Evolutionary conservation across 805 yeast genomes (phyloP).

Genomic region (Lachancea waltii): DNA sequence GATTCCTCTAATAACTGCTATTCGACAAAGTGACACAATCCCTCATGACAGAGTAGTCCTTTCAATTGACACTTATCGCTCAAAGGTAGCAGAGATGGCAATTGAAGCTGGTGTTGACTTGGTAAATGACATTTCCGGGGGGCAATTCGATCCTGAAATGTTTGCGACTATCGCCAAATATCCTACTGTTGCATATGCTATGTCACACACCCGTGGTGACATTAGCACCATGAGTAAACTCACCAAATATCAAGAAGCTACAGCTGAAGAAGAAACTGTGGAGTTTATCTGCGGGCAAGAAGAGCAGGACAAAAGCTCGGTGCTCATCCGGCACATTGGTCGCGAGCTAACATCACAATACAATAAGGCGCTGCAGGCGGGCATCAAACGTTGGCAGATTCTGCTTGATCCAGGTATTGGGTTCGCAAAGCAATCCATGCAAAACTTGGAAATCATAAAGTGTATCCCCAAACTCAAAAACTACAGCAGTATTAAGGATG

Average conservation of each 20-base stretch:
- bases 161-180: conserved; percentile 60
- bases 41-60: conserved; percentile 42
- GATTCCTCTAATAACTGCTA: conserved; percentile 57
- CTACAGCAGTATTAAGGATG: conserved; percentile 34
- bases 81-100: conserved; percentile 64
- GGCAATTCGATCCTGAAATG: conserved; percentile 60
- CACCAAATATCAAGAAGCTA: conserved; percentile 44
- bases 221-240: conserved; percentile 63
- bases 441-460: conserved; percentile 61
- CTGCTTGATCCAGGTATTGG: conserved; percentile 94
- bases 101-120: conserved; percentile 80
- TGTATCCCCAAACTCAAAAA: conserved; percentile 42
- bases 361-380: conserved; percentile 47
- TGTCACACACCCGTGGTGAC: conserved; percentile 82
- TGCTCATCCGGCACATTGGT: conserved; percentile 51
- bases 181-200: conserved; percentile 63
- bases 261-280: conserved; percentile 20
- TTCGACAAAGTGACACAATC: conserved; percentile 40
- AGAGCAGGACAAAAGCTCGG: conserved; percentile 19
- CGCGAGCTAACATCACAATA: conserved; percentile 58
- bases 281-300: conserved; percentile 18
- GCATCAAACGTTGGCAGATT: conserved; percentile 84
- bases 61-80: conserved; percentile 84
- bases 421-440: conserved; percentile 76
- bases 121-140: conserved; percentile 86